Conservation (phyloP, 805 yeast species). For the Ogataea populi-albae region DNA sequence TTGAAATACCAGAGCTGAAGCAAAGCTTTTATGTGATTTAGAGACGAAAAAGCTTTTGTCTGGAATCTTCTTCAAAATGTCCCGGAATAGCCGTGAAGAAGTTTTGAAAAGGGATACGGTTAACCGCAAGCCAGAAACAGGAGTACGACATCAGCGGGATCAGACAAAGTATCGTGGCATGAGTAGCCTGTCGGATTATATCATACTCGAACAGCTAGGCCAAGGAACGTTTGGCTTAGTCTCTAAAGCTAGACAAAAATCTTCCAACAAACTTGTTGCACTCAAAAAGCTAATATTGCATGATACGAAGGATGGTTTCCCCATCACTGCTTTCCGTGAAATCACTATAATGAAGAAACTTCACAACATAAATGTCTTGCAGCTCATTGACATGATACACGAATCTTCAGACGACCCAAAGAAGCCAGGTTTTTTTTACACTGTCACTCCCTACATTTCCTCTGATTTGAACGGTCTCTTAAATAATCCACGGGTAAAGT, state of each 20-base stretch:
- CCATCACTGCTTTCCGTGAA: slow-evolving; percentile 93
- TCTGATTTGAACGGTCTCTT: slow-evolving; percentile 87
- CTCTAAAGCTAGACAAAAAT: slow-evolving; percentile 62
- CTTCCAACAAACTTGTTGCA: slow-evolving; percentile 69
- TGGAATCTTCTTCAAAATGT: no score
- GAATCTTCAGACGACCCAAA: slow-evolving; percentile 36
- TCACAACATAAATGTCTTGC: slow-evolving; percentile 68
- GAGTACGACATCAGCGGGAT: slow-evolving; percentile 2
- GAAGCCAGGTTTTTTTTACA: slow-evolving; percentile 53
- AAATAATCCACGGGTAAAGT: slow-evolving; percentile 66
- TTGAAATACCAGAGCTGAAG: no score
- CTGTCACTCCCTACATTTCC: slow-evolving; percentile 91
- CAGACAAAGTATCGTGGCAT: slow-evolving; percentile 26
- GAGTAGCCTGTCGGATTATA: slow-evolving; percentile 32
- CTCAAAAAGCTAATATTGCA: slow-evolving; percentile 80
- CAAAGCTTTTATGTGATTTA: no score
- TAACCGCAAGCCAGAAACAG: background rate
- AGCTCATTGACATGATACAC: slow-evolving; percentile 74
- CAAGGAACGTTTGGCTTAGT: slow-evolving; percentile 92
- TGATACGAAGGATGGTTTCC: slow-evolving; percentile 78
- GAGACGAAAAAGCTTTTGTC: no score
- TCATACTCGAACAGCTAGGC: slow-evolving; percentile 50
- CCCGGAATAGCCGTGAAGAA: no score
- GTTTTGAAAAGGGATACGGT: slow-evolving; percentile 7
- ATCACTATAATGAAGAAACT: slow-evolving; percentile 75